These are phyloP conservation scores for Candida awuae DNA, from an alignment of 805 yeast species.

Conservation along the genomic window DNA sequence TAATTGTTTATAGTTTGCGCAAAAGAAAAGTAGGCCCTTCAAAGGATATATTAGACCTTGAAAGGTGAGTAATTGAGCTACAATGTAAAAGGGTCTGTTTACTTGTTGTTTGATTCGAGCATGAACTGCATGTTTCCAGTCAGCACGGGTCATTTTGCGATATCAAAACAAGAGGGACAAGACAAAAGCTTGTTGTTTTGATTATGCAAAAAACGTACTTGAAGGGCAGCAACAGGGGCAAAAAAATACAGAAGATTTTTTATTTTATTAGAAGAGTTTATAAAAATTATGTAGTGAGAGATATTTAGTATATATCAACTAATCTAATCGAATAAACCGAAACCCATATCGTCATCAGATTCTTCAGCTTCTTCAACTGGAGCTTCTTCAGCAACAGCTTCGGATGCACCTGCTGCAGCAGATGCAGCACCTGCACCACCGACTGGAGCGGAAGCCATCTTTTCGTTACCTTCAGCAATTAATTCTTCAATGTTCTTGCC, in stretches of 20 bases:
- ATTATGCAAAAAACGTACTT: background rate
- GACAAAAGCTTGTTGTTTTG: background rate
- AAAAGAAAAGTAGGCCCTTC: constrained; percentile 22
- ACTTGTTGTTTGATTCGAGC: constrained; percentile 18
- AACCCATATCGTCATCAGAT: constrained; percentile 63
- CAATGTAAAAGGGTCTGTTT: constrained; percentile 17
- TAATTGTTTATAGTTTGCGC: constrained; percentile 17
- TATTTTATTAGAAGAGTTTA: constrained; percentile 9
- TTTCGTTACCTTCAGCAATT: constrained; percentile 73
- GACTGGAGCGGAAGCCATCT: constrained; percentile 73
- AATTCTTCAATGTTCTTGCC: constrained; percentile 70
- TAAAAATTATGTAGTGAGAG: background rate
- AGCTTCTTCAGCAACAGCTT: constrained; percentile 48
- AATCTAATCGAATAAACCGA: constrained; percentile 93
- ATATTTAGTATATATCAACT: constrained; percentile 1
- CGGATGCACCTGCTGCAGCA: constrained; percentile 39
- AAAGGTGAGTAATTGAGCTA: constrained; percentile 13
- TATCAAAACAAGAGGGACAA: too few relatives aligned
- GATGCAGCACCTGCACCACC: constrained; percentile 62
- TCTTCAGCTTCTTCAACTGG: constrained; percentile 46
- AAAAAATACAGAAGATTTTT: background rate
- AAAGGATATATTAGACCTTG: constrained; percentile 19
- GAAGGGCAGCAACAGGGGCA: background rate
- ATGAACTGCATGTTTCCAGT: constrained; percentile 11
- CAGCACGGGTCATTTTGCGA: background rate